Evolutionary conservation across 1,284 basidiomycete genomes (phyloP).

Genomic region (Stygiomarasmius scandens): DNA sequence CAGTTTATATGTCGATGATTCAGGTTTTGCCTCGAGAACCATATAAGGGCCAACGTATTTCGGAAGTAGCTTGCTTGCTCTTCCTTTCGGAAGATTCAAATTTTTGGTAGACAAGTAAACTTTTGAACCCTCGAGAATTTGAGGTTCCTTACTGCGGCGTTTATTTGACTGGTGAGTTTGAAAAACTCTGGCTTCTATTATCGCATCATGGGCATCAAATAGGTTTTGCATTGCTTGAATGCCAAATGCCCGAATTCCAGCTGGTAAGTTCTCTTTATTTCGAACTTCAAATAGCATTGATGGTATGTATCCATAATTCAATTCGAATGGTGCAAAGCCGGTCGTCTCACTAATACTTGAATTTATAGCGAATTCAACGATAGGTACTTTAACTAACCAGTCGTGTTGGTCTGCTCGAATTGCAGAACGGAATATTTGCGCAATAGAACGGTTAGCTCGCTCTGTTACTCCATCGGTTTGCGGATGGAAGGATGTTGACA

Average conservation of each 20-base stretch:
- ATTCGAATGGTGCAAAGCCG: constrained; percentile 38
- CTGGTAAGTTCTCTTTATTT: constrained; percentile 1
- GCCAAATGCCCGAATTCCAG: constrained; percentile 27
- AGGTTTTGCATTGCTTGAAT: constrained; percentile 24
- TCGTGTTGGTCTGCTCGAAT: constrained; percentile 34
- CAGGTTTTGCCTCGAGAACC: too few species aligned
- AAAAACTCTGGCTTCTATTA: constrained; percentile 27
- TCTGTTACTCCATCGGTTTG: constrained; percentile 22
- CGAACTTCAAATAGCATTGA: not conserved
- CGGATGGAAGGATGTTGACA: constrained; percentile 12
- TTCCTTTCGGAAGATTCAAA: too few species aligned
- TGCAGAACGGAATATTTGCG: constrained; percentile 26
- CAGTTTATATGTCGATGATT: too few species aligned
- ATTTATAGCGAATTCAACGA: constrained; percentile 25
- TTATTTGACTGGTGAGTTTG: constrained; percentile 30
- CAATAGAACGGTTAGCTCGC: constrained; percentile 25
- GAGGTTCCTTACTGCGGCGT: constrained; percentile 4
- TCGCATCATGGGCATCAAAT: constrained; percentile 29
- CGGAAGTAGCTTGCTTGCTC: too few species aligned
- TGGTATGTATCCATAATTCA: too few species aligned
- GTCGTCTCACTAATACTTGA: constrained; percentile 29
- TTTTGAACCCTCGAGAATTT: too few species aligned
- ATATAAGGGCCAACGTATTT: too few species aligned
- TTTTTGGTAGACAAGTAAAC: too few species aligned
- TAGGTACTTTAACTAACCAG: constrained; percentile 32